Percentiles rank a stretch among this genome's conserved stretches.
Evolutionary conservation across 768 basidiomycete species (phyloP).

Genomic region (Nevesoporus exiguus): DNA sequence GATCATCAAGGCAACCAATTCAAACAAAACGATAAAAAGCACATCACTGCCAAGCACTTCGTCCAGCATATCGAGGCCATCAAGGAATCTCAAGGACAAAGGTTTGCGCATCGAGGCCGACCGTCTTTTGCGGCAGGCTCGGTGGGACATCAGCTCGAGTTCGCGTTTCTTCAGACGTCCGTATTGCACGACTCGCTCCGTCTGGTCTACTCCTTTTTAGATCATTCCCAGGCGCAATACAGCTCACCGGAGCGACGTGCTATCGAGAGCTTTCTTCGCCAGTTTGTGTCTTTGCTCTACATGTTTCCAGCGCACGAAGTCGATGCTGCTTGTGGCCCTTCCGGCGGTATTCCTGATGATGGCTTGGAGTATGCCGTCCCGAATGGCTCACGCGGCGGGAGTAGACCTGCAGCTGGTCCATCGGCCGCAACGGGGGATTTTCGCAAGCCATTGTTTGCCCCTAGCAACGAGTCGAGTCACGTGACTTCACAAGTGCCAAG

Average conservation of each 20-base stretch:
- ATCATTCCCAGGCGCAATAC: constrained; percentile 76
- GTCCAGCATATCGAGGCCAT: constrained; percentile 73
- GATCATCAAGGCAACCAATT: constrained; percentile 95
- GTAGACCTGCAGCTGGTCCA: constrained; percentile 45
- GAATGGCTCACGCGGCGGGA: constrained; percentile 31
- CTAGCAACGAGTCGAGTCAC: constrained; percentile 33
- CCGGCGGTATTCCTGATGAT: constrained; percentile 44
- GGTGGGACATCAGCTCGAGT: constrained; percentile 73
- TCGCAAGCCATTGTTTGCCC: constrained; percentile 74
- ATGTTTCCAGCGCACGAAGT: constrained; percentile 66
- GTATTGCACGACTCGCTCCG: constrained; percentile 88
- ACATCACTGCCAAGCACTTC: constrained; percentile 80
- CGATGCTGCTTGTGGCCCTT: constrained; percentile 57
- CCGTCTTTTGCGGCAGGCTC: constrained; percentile 44
- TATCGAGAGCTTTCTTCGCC: constrained; percentile 81
- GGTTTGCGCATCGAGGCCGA: constrained; percentile 24
- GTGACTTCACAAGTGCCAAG: constrained; percentile 29
- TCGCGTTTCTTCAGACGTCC: constrained; percentile 68
- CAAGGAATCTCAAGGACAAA: constrained; percentile 55
- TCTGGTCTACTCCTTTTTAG: constrained; percentile 87
- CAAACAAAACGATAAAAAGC: constrained; percentile 95
- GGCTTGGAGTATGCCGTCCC: constrained; percentile 28
- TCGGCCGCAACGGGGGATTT: constrained; percentile 64
- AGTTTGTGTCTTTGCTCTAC: constrained; percentile 81
- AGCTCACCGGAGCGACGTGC: constrained; percentile 72